Evolutionary conservation across 306 rosid genomes (phyloP), one percentile per base, ranked within the genome.

Genomic region (Prunus kanzakura): DNA sequence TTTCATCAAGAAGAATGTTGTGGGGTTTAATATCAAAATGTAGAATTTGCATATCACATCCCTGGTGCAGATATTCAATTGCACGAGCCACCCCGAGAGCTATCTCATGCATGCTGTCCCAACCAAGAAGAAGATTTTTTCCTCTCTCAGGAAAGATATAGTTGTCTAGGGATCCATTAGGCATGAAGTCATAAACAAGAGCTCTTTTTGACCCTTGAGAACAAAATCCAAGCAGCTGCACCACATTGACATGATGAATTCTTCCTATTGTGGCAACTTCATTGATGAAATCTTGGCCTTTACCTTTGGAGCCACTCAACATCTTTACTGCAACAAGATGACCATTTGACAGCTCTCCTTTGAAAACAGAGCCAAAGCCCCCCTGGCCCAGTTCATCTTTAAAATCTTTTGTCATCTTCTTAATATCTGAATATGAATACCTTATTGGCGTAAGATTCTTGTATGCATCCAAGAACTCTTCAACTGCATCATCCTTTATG

Each of bases 11-110:
- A 38, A 72, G 76, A 72, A 72, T 72, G 66, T 72, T 72, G 66
- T 72, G 76, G 8, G 78, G 78, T 57, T 75, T 75, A 3, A 75
- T 63, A 20, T 75, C 78, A 10, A 75, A 75, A 62, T 75, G 78
- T 3, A 75, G 50, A 46, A 75, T 75, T 22, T 75, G 78, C 11
- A 75, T 32, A 51, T 75, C 50, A 49, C 78, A 74, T 11, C 78
- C 78, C 29, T 45, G 30, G 69, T 74, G 78, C 2, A 74, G 70
- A 62, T 74, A 74, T 8, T 74, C 47, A 8, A 62, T 74, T 0
- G 49, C 78, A 6, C 16, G n/a, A 62, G 78, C 78, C 60, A 74
- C 78, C 8, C 43, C 76, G 0, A 41, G 43, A 43, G 67, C 76
- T 72, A 72, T 72, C 67, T 72, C 25, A 6, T 14, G 76, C 76